Evolutionary conservation across 306 rosid species (phyloP).

Genomic region (Heteromeles arbutifolia): DNA sequence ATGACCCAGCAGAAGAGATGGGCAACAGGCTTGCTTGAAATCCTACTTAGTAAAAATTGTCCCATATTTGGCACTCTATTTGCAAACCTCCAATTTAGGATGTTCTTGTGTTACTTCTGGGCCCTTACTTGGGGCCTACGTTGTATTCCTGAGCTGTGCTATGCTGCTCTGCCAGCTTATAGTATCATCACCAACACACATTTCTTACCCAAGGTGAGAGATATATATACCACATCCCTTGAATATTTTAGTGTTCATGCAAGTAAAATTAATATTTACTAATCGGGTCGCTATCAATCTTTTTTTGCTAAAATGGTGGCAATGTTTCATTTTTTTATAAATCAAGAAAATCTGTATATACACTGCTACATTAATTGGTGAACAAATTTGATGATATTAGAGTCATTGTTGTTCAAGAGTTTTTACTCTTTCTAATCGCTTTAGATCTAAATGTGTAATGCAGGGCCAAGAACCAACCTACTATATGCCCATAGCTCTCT

Average conservation of each 20-base stretch:
- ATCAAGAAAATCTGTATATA: neutral
- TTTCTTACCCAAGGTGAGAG: slow-evolving; percentile 58
- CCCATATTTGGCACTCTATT: slow-evolving; percentile 36
- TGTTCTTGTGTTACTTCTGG: slow-evolving; percentile 45
- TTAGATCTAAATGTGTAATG: neutral
- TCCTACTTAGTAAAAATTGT: slow-evolving; percentile 32
- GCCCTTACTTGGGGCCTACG: slow-evolving; percentile 21
- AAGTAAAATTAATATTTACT: neutral
- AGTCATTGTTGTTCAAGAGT: no score
- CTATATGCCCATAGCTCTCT: slow-evolving; percentile 23
- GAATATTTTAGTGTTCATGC: neutral
- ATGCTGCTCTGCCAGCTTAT: slow-evolving; percentile 38
- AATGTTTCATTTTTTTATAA: neutral
- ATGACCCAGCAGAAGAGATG: slow-evolving; percentile 64
- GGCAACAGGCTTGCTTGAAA: slow-evolving; percentile 54
- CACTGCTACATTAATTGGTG: neutral
- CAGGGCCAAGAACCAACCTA: slow-evolving; percentile 32
- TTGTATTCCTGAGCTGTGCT: slow-evolving; percentile 35
- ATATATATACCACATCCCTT: neutral
- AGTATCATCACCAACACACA: slow-evolving; percentile 50
- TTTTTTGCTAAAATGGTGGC: neutral
- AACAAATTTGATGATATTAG: neutral
- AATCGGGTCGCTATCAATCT: neutral
- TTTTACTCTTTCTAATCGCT: neutral
- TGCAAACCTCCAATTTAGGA: slow-evolving; percentile 40